A percentile compares a stretch with the other conserved stretches of the same genome.
Evolutionary conservation across 139 green algal species (phyloP).

Genomic region (Chlamydomonas sphaeroides): DNA sequence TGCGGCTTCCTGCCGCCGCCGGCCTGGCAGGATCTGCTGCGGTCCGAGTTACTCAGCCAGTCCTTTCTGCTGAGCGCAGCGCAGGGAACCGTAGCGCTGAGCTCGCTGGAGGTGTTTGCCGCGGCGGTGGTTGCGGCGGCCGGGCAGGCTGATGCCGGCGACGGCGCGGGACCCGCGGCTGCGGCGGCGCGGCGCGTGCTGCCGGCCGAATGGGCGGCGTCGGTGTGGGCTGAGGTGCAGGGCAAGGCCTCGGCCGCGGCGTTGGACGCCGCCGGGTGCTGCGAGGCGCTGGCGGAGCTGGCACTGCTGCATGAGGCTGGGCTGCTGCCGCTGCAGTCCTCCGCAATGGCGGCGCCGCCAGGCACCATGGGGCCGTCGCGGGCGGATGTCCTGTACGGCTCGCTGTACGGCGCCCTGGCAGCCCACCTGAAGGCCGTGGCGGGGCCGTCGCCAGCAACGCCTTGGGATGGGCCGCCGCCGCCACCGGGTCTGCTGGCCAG

Average conservation of each 20-base stretch:
- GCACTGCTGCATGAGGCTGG: background rate
- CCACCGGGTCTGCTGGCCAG: too few relatives aligned
- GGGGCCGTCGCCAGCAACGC: background rate
- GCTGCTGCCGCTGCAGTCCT: background rate
- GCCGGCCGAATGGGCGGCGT: background rate
- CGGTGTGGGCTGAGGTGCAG: background rate
- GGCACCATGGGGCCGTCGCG: too few relatives aligned
- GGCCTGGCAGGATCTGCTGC: conserved; percentile 20
- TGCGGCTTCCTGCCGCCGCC: conserved; percentile 3
- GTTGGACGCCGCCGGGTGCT: background rate
- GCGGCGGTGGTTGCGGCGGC: background rate
- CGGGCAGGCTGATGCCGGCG: background rate
- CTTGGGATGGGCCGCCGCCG: too few relatives aligned
- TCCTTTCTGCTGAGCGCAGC: background rate
- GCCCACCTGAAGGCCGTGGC: too few relatives aligned
- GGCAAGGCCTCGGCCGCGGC: background rate
- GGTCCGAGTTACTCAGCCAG: conserved; percentile 22
- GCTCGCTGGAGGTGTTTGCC: background rate
- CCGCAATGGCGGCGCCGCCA: background rate
- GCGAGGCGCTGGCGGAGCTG: background rate
- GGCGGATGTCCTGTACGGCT: background rate
- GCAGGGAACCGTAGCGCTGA: conserved; percentile 2
- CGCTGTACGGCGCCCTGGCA: background rate
- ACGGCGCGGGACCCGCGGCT: background rate
- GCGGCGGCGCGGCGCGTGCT: background rate